A percentile compares a stretch with the other conserved stretches of the same genome.
Evolutionary conservation across 352 stramenopile genomes (phyloP).

Genomic region (Pythium myriotylum): DNA sequence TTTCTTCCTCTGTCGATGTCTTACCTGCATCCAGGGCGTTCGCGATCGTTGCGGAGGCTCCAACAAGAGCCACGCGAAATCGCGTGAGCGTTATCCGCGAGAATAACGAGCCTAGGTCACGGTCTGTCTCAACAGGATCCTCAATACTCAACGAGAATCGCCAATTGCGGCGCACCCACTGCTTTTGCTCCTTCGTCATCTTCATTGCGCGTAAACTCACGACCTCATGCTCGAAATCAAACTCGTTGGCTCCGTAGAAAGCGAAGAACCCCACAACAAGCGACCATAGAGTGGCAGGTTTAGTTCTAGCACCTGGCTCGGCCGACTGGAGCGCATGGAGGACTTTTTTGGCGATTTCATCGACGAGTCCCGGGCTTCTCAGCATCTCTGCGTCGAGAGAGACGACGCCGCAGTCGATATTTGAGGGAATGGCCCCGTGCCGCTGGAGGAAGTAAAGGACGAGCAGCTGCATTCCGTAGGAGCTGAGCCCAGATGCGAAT

Average conservation of each 20-base stretch:
- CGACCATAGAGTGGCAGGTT: conserved; percentile 14
- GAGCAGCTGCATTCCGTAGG: conserved; percentile 73
- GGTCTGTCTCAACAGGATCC: conserved; percentile 72
- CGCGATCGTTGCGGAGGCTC: conserved; percentile 10
- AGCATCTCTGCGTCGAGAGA: conserved; percentile 8
- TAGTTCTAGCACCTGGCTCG: background rate
- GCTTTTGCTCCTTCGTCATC: conserved; percentile 47
- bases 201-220: conserved; percentile 51
- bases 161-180: conserved; percentile 49
- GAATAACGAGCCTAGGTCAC: conserved; percentile 73
- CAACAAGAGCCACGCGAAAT: conserved; percentile 53
- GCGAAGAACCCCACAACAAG: conserved; percentile 68
- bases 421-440: conserved; percentile 37
- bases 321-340: conserved; percentile 3
- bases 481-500: conserved; percentile 51
- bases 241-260: conserved; percentile 69
- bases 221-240: conserved; percentile 67
- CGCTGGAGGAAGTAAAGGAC: conserved; percentile 73
- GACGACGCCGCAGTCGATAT: conserved; percentile 38
- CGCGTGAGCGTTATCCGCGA: conserved; percentile 54
- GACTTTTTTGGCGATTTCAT: conserved; percentile 9
- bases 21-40: conserved; percentile 1
- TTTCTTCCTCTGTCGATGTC: background rate
- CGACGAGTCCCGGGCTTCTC: background rate
- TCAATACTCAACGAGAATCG: conserved; percentile 61